Conservation (phyloP, 352 stramenopile genomes). For the Pythium dissotocum region DNA sequence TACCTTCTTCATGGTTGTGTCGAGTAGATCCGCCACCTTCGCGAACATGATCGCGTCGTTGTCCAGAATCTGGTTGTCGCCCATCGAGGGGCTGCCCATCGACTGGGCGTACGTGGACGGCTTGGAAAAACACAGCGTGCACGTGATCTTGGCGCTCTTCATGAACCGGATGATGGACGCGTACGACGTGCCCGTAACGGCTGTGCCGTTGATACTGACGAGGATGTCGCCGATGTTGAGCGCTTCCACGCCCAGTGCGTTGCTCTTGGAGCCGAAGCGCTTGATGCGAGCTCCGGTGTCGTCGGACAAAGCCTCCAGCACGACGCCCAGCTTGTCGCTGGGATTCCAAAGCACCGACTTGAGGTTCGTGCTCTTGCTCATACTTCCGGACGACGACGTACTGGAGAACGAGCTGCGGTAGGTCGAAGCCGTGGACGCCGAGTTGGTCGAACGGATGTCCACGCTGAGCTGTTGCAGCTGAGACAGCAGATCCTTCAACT, state of each 20-base stretch:
- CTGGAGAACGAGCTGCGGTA: constrained; percentile 80
- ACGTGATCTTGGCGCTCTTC: constrained; percentile 77
- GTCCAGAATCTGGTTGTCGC: constrained; percentile 38
- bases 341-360: constrained; percentile 78
- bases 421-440: constrained; percentile 49
- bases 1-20: constrained; percentile 76
- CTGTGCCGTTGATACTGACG: constrained; percentile 74
- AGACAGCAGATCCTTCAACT: constrained; percentile 69
- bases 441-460: constrained; percentile 60
- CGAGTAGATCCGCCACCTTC: constrained; percentile 70
- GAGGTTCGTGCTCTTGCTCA: constrained; percentile 21
- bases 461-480: constrained; percentile 73
- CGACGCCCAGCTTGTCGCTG: constrained; percentile 69
- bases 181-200: constrained; percentile 52
- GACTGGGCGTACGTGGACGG: constrained; percentile 7
- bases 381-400: constrained; percentile 37
- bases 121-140: constrained; percentile 70
- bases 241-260: constrained; percentile 67
- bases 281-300: constrained; percentile 64
- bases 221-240: constrained; percentile 64
- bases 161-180: constrained; percentile 74
- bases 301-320: constrained; percentile 49
- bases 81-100: constrained; percentile 14
- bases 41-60: constrained; percentile 51
- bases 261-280: constrained; percentile 61